phyloP scores from a whole-genome alignment of 176 grass and related monocot genomes.

The bread wheat (Triticum aestivum) region IWGSC_CS_RefSeq_v2.1 NC_057804.1:92400015-92400514 shows the following conservation, averaged over 20 bases:
- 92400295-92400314: not conserved
- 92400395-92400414: too few relatives aligned
- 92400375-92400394: too few relatives aligned
- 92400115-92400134: slow-evolving; percentile 97
- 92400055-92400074: slow-evolving; percentile 95
- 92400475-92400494: too few relatives aligned
- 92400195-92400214: not conserved
- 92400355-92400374: too few relatives aligned
- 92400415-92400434: too few relatives aligned
- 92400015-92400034: slow-evolving; percentile 94
- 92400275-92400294: not conserved
- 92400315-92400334: not conserved
- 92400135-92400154: slow-evolving; percentile 84
- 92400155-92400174: slow-evolving; percentile 68
- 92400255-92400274: not conserved
- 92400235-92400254: not conserved
- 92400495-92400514: too few relatives aligned
- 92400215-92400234: not conserved
- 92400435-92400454: too few relatives aligned
- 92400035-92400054: slow-evolving; percentile 96
- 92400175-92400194: not conserved
- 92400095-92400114: slow-evolving; percentile 86
- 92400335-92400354: not conserved
- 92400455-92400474: too few relatives aligned
- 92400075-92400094: slow-evolving; percentile 98